phyloP scores from a whole-genome alignment of 2,329 filamentous ascomycete genomes.

The Neonectria sp. region DNA sequence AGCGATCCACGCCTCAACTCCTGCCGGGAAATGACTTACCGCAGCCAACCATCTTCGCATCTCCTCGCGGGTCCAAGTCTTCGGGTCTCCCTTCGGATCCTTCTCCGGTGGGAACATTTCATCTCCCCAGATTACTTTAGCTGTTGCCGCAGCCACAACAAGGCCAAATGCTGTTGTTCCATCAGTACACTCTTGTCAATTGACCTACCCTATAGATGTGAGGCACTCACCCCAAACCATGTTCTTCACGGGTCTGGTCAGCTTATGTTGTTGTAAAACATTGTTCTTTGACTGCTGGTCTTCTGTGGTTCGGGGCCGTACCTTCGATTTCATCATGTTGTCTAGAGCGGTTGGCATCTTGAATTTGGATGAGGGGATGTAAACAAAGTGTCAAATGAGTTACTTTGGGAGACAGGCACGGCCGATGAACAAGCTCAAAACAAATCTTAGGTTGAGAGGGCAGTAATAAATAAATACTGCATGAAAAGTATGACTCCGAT shows the following conservation, averaged over 20 bases:
- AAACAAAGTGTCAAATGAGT: background rate
- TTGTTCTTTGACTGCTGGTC: background rate
- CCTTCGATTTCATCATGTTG: conserved; percentile 46
- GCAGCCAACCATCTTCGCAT: conserved; percentile 84
- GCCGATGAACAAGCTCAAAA: background rate
- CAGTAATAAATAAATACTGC: background rate
- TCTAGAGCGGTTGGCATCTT: conserved; percentile 44
- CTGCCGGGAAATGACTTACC: conserved; percentile 63
- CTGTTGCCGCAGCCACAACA: conserved; percentile 84
- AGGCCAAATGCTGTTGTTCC: conserved; percentile 79
- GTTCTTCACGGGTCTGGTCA: conserved; percentile 64
- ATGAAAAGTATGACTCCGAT: background rate
- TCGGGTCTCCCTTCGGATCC: conserved; percentile 84
- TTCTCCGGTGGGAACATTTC: conserved; percentile 83
- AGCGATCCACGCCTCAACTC: background rate
- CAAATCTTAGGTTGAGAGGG: background rate
- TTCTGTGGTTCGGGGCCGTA: conserved; percentile 15
- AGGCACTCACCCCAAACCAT: conserved; percentile 74
- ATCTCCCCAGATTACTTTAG: conserved; percentile 88
- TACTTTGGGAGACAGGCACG: background rate
- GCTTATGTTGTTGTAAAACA: background rate
- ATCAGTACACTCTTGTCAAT: conserved; percentile 21
- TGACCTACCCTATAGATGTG: conserved; percentile 40
- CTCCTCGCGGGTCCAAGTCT: conserved; percentile 84
- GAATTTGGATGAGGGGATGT: background rate